phyloP scores from a whole-genome alignment of 148 eudicot species.

The Heliamphora exappendiculata region DNA sequence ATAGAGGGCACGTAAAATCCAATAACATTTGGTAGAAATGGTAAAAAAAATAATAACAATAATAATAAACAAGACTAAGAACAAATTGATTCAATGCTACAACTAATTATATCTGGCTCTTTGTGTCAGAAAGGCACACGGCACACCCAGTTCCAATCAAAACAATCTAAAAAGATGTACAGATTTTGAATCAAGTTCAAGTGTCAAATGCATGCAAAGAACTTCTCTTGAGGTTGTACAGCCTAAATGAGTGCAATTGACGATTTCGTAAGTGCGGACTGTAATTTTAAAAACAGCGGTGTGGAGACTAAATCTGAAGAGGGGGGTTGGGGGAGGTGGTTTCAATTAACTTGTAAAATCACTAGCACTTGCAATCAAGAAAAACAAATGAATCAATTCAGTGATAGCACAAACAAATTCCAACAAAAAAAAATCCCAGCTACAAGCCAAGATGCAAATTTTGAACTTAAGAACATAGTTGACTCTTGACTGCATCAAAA shows the following conservation, averaged over 20 bases:
- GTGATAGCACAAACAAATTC: neutral
- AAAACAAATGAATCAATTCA: neutral
- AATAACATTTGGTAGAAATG: neutral
- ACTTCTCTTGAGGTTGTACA: neutral
- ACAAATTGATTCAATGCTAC: neutral
- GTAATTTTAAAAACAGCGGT: neutral
- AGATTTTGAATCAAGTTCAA: neutral
- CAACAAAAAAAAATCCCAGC: neutral
- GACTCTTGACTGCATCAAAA: neutral
- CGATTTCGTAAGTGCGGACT: neutral
- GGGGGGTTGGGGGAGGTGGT: neutral
- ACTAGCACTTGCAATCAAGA: too few relatives aligned
- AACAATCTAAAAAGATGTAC: neutral
- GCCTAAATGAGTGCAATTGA: neutral
- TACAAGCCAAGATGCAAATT: neutral
- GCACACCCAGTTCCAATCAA: neutral
- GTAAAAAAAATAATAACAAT: neutral
- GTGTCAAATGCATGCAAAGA: neutral
- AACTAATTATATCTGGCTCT: neutral
- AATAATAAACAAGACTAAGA: neutral
- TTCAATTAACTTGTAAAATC: neutral
- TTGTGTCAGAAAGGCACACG: neutral
- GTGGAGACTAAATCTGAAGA: neutral
- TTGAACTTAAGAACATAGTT: neutral
- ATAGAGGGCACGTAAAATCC: neutral